These are phyloP conservation scores for Brassica napus DNA, from an alignment of 345 rosid genomes.

Conservation along the genomic window DNA sequence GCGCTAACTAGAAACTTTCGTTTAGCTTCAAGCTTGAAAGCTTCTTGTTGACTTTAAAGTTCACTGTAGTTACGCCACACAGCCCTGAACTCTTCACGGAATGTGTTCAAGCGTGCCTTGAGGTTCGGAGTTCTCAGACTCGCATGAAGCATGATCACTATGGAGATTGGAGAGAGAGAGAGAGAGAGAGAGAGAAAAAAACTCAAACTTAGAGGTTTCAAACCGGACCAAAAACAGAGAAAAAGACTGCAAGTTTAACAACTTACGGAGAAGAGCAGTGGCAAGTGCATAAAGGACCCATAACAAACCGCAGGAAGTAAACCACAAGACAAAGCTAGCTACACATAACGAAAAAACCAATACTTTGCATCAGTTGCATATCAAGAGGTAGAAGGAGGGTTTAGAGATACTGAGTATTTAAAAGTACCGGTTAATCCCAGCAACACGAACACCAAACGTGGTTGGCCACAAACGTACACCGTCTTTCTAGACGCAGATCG, in stretches of 20 bases:
- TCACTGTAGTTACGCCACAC: slow-evolving; percentile 47
- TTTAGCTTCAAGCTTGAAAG: slow-evolving; percentile 16
- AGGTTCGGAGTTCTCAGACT: slow-evolving; percentile 44
- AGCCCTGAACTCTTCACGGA: slow-evolving; percentile 45
- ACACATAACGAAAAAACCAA: slow-evolving; percentile 10
- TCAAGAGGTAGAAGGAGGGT: background rate
- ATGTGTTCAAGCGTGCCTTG: slow-evolving; percentile 45
- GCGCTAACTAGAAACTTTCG: slow-evolving; percentile 19
- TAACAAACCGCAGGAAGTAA: slow-evolving; percentile 38
- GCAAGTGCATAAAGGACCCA: slow-evolving; percentile 38
- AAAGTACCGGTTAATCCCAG: slow-evolving; percentile 34
- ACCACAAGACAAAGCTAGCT: slow-evolving; percentile 40
- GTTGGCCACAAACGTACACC: slow-evolving; percentile 40
- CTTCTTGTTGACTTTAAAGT: slow-evolving; percentile 9
- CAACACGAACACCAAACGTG: slow-evolving; percentile 40
- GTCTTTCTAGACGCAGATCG: slow-evolving; percentile 41
- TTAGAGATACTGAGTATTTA: slow-evolving; percentile 1
- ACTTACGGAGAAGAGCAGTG: slow-evolving; percentile 38
- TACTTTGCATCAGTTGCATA: slow-evolving; percentile 18
- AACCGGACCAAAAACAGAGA: background rate
- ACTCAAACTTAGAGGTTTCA: background rate
- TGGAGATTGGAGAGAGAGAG: background rate
- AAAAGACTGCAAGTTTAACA: background rate
- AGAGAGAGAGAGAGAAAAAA: background rate
- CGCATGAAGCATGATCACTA: slow-evolving; percentile 42